Percentiles rank a stretch among this genome's conserved stretches.
Conservation (phyloP, 2,329 filamentous ascomycete genomes). For the Ceratocystis colombiana region DNA sequence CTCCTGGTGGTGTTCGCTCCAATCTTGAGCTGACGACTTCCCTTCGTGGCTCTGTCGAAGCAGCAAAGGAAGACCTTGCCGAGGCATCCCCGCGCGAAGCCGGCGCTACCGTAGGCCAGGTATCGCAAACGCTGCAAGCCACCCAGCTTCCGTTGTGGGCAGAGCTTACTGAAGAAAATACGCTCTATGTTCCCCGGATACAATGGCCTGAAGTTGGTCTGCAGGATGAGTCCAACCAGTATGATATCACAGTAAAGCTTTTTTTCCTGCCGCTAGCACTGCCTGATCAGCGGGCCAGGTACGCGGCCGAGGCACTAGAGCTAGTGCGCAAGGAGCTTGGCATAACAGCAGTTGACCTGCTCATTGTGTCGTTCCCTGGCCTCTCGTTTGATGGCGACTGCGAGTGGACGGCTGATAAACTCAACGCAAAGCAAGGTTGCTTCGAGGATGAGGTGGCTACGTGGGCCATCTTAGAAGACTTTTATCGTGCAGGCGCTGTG, state of each 20-base stretch:
- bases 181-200: constrained; percentile 67
- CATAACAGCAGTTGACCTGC: constrained; percentile 65
- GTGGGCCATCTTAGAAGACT: constrained; percentile 61
- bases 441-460: constrained; percentile 59
- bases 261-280: constrained; percentile 76
- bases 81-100: background rate
- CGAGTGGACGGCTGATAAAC: constrained; percentile 61
- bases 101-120: constrained; percentile 5
- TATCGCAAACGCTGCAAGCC: constrained; percentile 31
- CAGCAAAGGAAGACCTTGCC: constrained; percentile 55
- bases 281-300: constrained; percentile 51
- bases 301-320: constrained; percentile 67
- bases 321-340: constrained; percentile 72
- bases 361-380: constrained; percentile 88
- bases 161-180: constrained; percentile 42
- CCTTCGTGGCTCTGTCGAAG: constrained; percentile 70
- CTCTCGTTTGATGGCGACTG: constrained; percentile 90
- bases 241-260: constrained; percentile 91
- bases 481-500: constrained; percentile 62
- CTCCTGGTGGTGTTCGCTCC: constrained; percentile 66
- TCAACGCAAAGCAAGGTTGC: constrained; percentile 51
- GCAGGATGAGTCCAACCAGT: constrained; percentile 69
- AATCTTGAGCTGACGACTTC: constrained; percentile 89
- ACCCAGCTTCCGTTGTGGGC: constrained; percentile 53
- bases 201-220: constrained; percentile 62